Base-by-base conservation (phyloP, 2,329 filamentous ascomycete species). In the Davidsoniella eucalypti region DNA sequence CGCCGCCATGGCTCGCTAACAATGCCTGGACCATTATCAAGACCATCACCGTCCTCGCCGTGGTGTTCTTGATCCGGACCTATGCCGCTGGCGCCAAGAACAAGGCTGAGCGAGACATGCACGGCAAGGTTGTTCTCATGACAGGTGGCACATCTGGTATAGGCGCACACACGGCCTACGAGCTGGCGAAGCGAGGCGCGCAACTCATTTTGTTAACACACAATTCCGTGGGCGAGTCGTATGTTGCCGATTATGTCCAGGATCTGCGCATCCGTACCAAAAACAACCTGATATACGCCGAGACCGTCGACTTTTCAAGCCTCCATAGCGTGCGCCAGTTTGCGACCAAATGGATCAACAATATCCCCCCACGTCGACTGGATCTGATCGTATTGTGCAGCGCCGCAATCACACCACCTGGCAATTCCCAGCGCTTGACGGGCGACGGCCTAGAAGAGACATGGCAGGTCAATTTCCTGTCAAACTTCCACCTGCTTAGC, bases 311-410 rank as follows among this genome's bases (percentile, higher is more conserved):
- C 61, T 76, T 98, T 25, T 69, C 82, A 10, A 90, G 83, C 14
- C 70, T 98, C n/a, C 79, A 94, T 63, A 93, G 85, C 63, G 82
- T 98, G 58, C 84, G 92, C 38, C 74, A 81, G 55, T 98, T 98
- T 63, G 92, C 92, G 10, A 98, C 92, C 0, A 90, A 87, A 68
- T 98, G 93, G 90, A 87, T 98, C 56, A 90, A 98, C 64, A 96
- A 95, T 63, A 77, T 84, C 18, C 90, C 92, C 2, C 86, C 88
- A 7, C 75, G 93, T 51, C 73, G 93, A 44, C 69, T 98, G 5
- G 92, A 98, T 63, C 88, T 90, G 79, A 69, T 98, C 44, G 76
- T 98, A 17, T 72, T 98, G 16, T 94, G 87, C 63, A 92, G 82
- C 8, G 84, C 84, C 42, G 82, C 82, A 0, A 69, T 87, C 56